These are phyloP conservation scores for Artemisia annua DNA, from an alignment of 129 eudicot genomes.

Conservation along the genomic window DNA sequence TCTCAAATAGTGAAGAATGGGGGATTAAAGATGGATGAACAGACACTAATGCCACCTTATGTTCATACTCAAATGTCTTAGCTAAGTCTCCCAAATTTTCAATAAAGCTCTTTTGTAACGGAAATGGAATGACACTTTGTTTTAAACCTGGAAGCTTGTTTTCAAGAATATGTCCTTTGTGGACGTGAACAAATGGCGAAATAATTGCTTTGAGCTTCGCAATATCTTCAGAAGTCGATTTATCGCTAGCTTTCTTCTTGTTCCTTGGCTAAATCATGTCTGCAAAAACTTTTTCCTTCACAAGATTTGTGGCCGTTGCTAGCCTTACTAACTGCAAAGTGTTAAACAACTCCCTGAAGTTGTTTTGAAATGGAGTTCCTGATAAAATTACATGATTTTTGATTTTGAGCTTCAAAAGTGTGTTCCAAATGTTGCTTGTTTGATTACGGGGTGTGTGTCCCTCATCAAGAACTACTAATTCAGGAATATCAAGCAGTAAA, in stretches of 20 bases:
- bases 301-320: constrained; percentile 17
- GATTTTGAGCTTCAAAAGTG: constrained; percentile 47
- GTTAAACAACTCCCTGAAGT: constrained; percentile 63
- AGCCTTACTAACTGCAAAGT: constrained; percentile 56
- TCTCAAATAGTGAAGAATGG: constrained; percentile 10
- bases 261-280: constrained; percentile 23
- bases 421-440: constrained; percentile 47
- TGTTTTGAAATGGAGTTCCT: constrained; percentile 84
- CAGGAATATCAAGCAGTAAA: constrained; percentile 50
- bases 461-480: constrained; percentile 73
- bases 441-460: constrained; percentile 83
- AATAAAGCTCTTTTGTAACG: constrained; percentile 36
- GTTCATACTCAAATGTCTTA: constrained; percentile 35
- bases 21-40: constrained; percentile 51
- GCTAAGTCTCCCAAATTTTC: neutral
- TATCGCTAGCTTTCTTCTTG: neutral
- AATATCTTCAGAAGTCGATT: constrained; percentile 17
- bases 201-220: constrained; percentile 45
- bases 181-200: constrained; percentile 61
- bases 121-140: constrained; percentile 40
- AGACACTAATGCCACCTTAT: constrained; percentile 46
- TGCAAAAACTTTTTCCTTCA: constrained; percentile 27
- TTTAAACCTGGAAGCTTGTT: constrained; percentile 49
- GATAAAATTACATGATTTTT: constrained; percentile 57
- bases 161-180: constrained; percentile 49